These are phyloP conservation scores for Magnolia kwangsiensis DNA, from an alignment of 164 flowering plant genomes.

Conservation along the genomic window DNA sequence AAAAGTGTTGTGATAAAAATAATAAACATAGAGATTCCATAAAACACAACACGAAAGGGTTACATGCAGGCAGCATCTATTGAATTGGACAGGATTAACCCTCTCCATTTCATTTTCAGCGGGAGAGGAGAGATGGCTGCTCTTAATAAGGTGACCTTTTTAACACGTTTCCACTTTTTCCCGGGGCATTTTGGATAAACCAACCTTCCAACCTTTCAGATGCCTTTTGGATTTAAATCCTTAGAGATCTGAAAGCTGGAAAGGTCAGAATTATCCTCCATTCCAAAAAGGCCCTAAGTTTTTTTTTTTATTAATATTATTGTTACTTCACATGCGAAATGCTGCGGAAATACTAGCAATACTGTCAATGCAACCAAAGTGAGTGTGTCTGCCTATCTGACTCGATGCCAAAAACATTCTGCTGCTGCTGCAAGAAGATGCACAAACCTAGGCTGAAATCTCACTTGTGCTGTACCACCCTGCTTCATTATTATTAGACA, in stretches of 20 bases:
- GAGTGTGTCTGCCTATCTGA: conserved; percentile 49
- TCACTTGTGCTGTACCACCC: conserved; percentile 76
- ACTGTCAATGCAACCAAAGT: background rate
- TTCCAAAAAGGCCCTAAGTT: background rate
- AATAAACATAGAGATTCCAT: background rate
- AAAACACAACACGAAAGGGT: too few relatives aligned
- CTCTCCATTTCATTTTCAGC: too few relatives aligned
- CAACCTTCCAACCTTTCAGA: too few relatives aligned
- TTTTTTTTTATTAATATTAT: too few relatives aligned
- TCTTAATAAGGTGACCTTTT: conserved; percentile 38
- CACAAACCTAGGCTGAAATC: conserved; percentile 87
- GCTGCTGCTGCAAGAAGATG: conserved; percentile 88
- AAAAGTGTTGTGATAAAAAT: background rate
- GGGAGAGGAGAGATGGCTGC: conserved; percentile 16
- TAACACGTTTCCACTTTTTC: too few relatives aligned
- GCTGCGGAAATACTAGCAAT: background rate
- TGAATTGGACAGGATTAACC: too few relatives aligned
- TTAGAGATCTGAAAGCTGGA: background rate
- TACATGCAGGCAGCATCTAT: background rate
- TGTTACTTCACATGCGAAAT: too few relatives aligned
- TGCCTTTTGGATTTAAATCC: too few relatives aligned
- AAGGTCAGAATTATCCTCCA: background rate
- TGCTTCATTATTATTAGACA: conserved; percentile 23
- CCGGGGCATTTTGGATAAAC: too few relatives aligned
- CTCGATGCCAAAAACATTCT: conserved; percentile 77